Evolutionary conservation across 1,284 basidiomycete species (phyloP).

Genomic region (Xerocomus minutiporus): DNA sequence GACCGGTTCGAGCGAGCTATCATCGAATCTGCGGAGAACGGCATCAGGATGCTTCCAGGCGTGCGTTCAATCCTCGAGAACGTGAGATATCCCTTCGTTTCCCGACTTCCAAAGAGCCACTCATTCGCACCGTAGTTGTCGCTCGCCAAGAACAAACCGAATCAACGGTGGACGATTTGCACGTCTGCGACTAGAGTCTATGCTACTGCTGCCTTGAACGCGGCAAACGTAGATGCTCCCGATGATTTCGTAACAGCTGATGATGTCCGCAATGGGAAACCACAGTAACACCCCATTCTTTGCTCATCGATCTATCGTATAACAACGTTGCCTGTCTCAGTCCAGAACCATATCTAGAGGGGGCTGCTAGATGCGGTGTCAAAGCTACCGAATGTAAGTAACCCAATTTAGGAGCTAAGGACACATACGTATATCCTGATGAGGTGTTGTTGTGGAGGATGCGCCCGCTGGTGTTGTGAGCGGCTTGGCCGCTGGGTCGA

Average conservation of each 20-base stretch:
- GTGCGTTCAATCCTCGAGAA: constrained; percentile 50
- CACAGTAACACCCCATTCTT: constrained; percentile 45
- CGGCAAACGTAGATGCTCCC: constrained; percentile 52
- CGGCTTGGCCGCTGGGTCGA: constrained; percentile 74
- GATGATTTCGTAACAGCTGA: constrained; percentile 74
- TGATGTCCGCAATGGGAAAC: constrained; percentile 78
- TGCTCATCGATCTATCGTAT: constrained; percentile 11
- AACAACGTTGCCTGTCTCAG: constrained; percentile 38
- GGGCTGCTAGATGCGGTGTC: constrained; percentile 59
- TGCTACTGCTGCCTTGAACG: constrained; percentile 49
- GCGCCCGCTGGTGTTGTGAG: constrained; percentile 76
- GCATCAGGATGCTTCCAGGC: constrained; percentile 63
- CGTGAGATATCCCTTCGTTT: constrained; percentile 31
- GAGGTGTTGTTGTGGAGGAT: constrained; percentile 83
- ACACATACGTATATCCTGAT: constrained; percentile 9
- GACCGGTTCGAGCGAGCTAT: constrained; percentile 66
- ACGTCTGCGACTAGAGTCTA: constrained; percentile 64
- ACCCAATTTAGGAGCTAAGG: not conserved
- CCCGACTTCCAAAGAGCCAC: not conserved
- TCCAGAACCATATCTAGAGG: constrained; percentile 82
- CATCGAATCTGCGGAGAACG: constrained; percentile 50
- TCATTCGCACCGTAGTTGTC: constrained; percentile 38
- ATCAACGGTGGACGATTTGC: constrained; percentile 62
- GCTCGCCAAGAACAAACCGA: constrained; percentile 42
- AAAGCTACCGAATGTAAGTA: constrained; percentile 55